These are phyloP conservation scores for Pseudonectria foliicola DNA, from an alignment of 2,329 filamentous ascomycete species.

Conservation along the genomic window DNA sequence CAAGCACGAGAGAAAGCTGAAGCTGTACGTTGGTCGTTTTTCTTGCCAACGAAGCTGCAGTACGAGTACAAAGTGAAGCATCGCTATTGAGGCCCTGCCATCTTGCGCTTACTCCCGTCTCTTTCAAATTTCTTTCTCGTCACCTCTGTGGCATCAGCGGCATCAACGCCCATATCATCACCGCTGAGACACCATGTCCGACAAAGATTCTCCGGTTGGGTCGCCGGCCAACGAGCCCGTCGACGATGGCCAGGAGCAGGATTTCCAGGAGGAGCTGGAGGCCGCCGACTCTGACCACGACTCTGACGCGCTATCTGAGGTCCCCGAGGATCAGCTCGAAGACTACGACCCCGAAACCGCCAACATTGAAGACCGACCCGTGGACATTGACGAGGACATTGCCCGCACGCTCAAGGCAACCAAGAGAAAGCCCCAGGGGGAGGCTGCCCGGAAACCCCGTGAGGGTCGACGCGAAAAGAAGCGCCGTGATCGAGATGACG, in stretches of 20 bases:
- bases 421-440: conserved; percentile 60
- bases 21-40: conserved; percentile 11
- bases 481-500: conserved; percentile 39
- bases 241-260: conserved; percentile 36
- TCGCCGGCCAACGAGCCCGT: conserved; percentile 30
- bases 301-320: conserved; percentile 57
- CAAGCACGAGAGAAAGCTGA: conserved; percentile 17
- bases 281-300: conserved; percentile 46
- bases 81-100: too few species aligned
- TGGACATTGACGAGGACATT: conserved; percentile 62
- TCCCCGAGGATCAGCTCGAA: conserved; percentile 63
- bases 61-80: too few species aligned
- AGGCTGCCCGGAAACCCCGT: conserved; percentile 64
- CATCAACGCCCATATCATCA: too few species aligned
- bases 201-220: conserved; percentile 35
- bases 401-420: conserved; percentile 56
- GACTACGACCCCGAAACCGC: conserved; percentile 61
- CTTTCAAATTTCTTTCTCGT: too few species aligned
- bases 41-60: not conserved
- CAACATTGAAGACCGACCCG: conserved; percentile 55
- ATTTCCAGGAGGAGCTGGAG: conserved; percentile 34
- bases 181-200: conserved; percentile 33
- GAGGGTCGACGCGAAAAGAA: conserved; percentile 67
- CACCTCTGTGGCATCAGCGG: too few species aligned
- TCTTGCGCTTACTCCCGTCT: too few species aligned